phyloP scores from a whole-genome alignment of 257 asterid genomes.

The Anisodus tanguticus region DNA sequence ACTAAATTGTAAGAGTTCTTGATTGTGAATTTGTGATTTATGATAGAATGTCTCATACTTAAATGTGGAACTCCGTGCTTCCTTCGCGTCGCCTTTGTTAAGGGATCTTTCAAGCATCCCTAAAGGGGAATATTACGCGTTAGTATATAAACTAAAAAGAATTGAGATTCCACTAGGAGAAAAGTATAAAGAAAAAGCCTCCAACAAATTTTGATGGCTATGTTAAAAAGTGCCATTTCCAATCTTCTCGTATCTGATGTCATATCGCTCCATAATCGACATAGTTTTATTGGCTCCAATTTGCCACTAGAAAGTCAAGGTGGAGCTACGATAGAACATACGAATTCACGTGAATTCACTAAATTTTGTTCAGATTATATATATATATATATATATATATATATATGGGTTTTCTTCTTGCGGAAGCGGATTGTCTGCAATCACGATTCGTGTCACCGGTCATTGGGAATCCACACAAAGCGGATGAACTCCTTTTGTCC shows the following conservation, averaged over 20 bases:
- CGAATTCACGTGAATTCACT: no score
- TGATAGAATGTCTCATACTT: background rate
- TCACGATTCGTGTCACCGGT: no score
- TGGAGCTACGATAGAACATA: background rate
- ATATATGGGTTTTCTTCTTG: no score
- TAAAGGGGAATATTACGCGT: background rate
- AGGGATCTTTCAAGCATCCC: background rate
- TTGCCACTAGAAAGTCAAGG: background rate
- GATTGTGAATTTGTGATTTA: background rate
- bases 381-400: no score
- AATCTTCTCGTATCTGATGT: background rate
- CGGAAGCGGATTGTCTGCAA: no score
- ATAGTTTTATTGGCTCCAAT: background rate
- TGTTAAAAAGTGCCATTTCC: constrained; percentile 23
- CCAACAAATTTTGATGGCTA: constrained; percentile 18
- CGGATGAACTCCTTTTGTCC: no score
- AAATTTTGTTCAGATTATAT: no score
- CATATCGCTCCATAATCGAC: background rate
- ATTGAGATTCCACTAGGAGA: background rate
- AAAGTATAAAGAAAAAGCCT: background rate
- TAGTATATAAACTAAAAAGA: background rate
- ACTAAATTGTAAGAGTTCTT: background rate
- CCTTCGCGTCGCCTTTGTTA: background rate
- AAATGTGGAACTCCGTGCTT: background rate
- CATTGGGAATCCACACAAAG: no score